Conservation (phyloP, 495 filamentous ascomycete species). For the Aspergillus homomorphus region DNA sequence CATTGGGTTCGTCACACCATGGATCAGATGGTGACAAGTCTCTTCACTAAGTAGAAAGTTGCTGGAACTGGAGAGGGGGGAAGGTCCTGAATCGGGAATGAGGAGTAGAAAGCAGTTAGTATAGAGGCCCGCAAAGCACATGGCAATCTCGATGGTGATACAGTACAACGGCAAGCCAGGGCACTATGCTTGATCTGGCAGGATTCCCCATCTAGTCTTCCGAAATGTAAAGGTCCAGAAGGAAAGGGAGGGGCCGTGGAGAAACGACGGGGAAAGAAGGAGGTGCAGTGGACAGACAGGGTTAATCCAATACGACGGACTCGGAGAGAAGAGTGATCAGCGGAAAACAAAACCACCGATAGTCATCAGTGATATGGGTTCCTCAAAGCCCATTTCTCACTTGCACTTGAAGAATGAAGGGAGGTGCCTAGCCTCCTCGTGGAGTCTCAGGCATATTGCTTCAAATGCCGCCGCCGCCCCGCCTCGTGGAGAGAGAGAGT, state of each 20-base stretch:
- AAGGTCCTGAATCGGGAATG: background rate
- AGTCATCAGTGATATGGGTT: background rate
- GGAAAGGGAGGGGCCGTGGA: no score
- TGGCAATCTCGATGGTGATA: background rate
- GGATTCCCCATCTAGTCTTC: background rate
- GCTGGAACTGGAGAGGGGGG: no score
- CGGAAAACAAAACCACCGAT: no score
- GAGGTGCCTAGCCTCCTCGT: background rate
- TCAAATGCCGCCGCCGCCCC: background rate
- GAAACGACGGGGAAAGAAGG: no score
- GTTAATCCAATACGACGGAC: background rate
- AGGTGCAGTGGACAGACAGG: background rate
- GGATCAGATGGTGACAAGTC: background rate
- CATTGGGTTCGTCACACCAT: background rate
- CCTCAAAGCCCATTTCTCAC: background rate
- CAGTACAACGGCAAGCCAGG: background rate
- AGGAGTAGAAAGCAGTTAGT: background rate
- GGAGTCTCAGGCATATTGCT: background rate
- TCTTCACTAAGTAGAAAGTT: background rate
- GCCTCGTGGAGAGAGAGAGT: no score
- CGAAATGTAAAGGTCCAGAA: no score
- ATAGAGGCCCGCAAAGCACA: background rate
- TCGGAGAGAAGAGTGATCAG: background rate
- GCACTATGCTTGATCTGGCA: background rate
- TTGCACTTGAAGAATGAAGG: background rate